phyloP scores from a whole-genome alignment of 1,284 basidiomycete genomes.

The Fistulinella cinereoalba region DNA sequence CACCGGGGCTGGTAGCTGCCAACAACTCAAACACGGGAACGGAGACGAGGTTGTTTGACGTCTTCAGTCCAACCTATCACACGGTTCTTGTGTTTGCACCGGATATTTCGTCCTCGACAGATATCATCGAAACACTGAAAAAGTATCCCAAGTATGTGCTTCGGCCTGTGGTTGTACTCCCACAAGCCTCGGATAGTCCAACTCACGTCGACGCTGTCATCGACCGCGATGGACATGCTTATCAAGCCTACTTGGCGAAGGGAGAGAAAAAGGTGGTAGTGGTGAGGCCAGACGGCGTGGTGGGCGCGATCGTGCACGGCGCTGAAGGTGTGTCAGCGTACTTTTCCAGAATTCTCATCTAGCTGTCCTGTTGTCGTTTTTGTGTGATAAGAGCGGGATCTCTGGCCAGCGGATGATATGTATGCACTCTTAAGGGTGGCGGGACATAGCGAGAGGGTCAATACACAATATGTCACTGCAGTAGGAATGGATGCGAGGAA shows the following conservation, averaged over 20 bases:
- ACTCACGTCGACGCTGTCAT: slow-evolving; percentile 6
- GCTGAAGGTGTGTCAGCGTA: slow-evolving; percentile 31
- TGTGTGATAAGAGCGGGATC: no score
- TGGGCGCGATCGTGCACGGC: slow-evolving; percentile 36
- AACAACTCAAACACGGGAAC: neutral
- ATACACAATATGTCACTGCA: no score
- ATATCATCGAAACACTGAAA: slow-evolving; percentile 9
- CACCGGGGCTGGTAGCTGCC: slow-evolving; percentile 6
- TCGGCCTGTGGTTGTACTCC: slow-evolving; percentile 13
- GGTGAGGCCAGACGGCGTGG: slow-evolving; percentile 39
- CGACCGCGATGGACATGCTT: slow-evolving; percentile 21
- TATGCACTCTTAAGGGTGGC: no score
- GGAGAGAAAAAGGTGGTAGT: slow-evolving; percentile 20
- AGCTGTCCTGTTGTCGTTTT: no score
- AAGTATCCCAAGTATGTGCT: slow-evolving; percentile 2
- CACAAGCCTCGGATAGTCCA: neutral
- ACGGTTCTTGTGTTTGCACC: slow-evolving; percentile 25
- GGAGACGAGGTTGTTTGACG: slow-evolving; percentile 22
- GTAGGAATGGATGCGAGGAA: no score
- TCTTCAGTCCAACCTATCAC: slow-evolving; percentile 23
- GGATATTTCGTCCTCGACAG: neutral
- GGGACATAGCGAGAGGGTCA: no score
- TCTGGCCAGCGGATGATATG: no score
- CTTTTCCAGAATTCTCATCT: slow-evolving; percentile 22
- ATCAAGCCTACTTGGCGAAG: slow-evolving; percentile 18